phyloP scores from a whole-genome alignment of 441 rosid genomes.

The Bruguiera hainesii region DNA sequence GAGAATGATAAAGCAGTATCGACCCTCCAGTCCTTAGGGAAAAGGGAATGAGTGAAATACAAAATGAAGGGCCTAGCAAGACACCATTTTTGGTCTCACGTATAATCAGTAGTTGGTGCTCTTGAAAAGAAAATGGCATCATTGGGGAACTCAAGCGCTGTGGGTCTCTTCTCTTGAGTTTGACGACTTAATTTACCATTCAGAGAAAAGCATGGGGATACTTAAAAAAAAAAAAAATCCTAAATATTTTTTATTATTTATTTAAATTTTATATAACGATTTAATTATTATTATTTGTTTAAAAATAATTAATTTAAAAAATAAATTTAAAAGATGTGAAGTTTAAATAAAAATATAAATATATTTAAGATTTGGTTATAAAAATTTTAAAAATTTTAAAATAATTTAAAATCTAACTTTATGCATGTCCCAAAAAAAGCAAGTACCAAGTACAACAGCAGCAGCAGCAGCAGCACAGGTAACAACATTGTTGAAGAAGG shows the following conservation, averaged over 20 bases:
- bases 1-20: background rate
- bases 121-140: slow-evolving; percentile 10
- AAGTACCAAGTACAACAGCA: slow-evolving; percentile 17
- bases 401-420: no score
- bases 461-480: background rate
- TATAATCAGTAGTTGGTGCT: slow-evolving; percentile 8
- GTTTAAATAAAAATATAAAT: no score
- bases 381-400: no score
- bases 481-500: slow-evolving; percentile 3
- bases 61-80: background rate
- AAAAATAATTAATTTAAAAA: no score
- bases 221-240: no score
- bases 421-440: background rate
- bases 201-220: background rate
- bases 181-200: slow-evolving; percentile 16
- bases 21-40: slow-evolving; percentile 5
- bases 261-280: no score
- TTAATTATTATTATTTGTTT: no score
- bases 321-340: no score
- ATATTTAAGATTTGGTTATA: no score
- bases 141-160: slow-evolving; percentile 7
- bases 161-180: slow-evolving; percentile 16
- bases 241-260: no score
- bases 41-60: slow-evolving; percentile 5
- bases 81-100: background rate